Conservation (phyloP, 371 early-diverging fungal species). For the Basidiobolus meristosporus region DNA sequence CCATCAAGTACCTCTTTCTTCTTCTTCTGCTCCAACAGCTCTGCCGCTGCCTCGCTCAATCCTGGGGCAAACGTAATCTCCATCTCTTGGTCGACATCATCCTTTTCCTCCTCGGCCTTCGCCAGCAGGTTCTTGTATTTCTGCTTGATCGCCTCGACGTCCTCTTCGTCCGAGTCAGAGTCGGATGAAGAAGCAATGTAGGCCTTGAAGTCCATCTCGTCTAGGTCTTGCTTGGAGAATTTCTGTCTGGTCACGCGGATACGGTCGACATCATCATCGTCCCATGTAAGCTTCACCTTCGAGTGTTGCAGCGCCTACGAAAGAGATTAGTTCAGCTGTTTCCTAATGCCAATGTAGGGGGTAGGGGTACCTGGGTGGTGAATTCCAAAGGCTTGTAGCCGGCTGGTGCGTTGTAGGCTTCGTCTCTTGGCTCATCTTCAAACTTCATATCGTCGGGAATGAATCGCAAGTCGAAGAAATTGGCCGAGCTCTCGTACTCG, state of each 20-base stretch:
- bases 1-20: slow-evolving; percentile 13
- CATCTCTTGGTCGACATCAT: slow-evolving; percentile 53
- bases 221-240: slow-evolving; percentile 74
- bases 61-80: slow-evolving; percentile 93
- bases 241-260: slow-evolving; percentile 53
- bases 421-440: slow-evolving; percentile 28
- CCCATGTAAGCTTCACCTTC: slow-evolving; percentile 91
- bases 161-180: slow-evolving; percentile 33
- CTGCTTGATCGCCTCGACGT: slow-evolving; percentile 26
- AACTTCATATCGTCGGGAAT: slow-evolving; percentile 87
- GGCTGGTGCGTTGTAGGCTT: slow-evolving; percentile 47
- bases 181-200: slow-evolving; percentile 69
- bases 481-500: slow-evolving; percentile 86
- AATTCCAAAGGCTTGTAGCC: slow-evolving; percentile 65
- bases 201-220: slow-evolving; percentile 76
- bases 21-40: slow-evolving; percentile 25
- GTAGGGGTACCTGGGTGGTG: slow-evolving; percentile 34
- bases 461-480: slow-evolving; percentile 92
- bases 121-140: slow-evolving; percentile 45
- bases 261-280: slow-evolving; percentile 82
- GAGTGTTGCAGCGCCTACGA: slow-evolving; percentile 73
- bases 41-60: slow-evolving; percentile 47
- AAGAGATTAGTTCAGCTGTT: background rate
- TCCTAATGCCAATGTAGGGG: background rate
- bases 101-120: slow-evolving; percentile 8